Percentiles rank a stretch among this genome's conserved stretches.
These are phyloP conservation scores for Hypoxylon sp. DNA, from an alignment of 2,329 filamentous ascomycete species.

Conservation along the genomic window DNA sequence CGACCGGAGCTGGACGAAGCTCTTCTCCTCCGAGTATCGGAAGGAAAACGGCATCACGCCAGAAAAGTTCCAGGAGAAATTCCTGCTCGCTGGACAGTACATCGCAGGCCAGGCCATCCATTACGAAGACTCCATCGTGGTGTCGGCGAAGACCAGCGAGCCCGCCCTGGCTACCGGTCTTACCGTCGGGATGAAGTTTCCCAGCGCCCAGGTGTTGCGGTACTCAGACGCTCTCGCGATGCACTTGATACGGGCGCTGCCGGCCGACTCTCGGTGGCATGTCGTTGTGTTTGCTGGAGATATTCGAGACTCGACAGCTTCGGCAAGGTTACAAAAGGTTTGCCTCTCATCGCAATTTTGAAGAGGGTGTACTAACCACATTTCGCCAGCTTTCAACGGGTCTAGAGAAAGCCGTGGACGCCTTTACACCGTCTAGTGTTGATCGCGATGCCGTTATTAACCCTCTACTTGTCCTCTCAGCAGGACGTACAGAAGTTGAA, in stretches of 20 bases:
- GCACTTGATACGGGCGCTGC: conserved; percentile 61
- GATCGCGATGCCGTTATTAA: conserved; percentile 67
- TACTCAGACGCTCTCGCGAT: conserved; percentile 67
- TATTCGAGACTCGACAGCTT: conserved; percentile 48
- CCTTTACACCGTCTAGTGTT: conserved; percentile 52
- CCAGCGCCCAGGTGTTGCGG: conserved; percentile 66
- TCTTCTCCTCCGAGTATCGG: conserved; percentile 58
- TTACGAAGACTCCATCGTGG: conserved; percentile 62
- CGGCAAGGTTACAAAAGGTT: conserved; percentile 42
- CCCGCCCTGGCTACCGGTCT: conserved; percentile 52
- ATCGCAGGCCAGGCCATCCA: conserved; percentile 66
- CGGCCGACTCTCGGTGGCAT: conserved; percentile 55
- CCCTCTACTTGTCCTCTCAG: conserved; percentile 61
- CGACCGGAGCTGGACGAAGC: conserved; percentile 61
- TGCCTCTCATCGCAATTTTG: conserved; percentile 1
- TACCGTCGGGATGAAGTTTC: conserved; percentile 64
- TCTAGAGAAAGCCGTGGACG: conserved; percentile 42
- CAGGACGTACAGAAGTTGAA: conserved; percentile 57
- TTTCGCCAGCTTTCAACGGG: conserved; percentile 32
- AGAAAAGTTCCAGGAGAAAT: conserved; percentile 63
- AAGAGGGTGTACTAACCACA: conserved; percentile 4
- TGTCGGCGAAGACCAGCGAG: conserved; percentile 46
- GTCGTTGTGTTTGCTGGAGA: conserved; percentile 65
- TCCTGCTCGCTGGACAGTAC: conserved; percentile 65
- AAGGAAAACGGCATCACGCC: conserved; percentile 51